Evolutionary conservation across 495 filamentous ascomycete genomes (phyloP).

Genomic region (Penicillium canescens): DNA sequence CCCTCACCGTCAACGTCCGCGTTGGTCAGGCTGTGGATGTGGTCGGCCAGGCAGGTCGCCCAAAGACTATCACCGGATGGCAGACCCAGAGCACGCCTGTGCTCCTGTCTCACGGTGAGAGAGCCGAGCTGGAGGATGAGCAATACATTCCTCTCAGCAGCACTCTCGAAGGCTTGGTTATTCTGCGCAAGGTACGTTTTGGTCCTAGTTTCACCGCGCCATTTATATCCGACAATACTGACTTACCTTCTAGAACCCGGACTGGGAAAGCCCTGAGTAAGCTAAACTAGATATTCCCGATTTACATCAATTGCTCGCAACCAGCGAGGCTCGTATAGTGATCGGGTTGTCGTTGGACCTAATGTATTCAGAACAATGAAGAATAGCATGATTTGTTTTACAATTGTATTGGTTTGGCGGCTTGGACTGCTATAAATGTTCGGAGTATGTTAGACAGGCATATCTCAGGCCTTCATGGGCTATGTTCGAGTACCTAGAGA

Average conservation of each 20-base stretch:
- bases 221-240: conserved; percentile 14
- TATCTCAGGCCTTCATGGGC: not conserved
- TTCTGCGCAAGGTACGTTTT: conserved; percentile 84
- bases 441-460: not conserved
- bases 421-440: not conserved
- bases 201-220: not conserved
- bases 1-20: conserved; percentile 91
- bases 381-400: conserved; percentile 34
- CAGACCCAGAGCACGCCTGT: conserved; percentile 99
- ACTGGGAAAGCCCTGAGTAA: conserved; percentile 51
- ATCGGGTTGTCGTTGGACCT: conserved; percentile 32
- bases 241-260: conserved; percentile 48
- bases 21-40: conserved; percentile 98
- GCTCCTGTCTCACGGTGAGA: conserved; percentile 86
- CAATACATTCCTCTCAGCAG: conserved; percentile 89
- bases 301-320: conserved; percentile 18
- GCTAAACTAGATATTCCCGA: conserved; percentile 19
- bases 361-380: conserved; percentile 44
- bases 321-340: conserved; percentile 16
- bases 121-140: conserved; percentile 96
- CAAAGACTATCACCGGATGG: conserved; percentile 99
- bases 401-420: not conserved
- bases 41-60: conserved; percentile 92
- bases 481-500: not conserved
- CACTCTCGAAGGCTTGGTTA: conserved; percentile 91